These are phyloP conservation scores for Ophiostoma himal-ulmi DNA, from an alignment of 2,329 filamentous ascomycete genomes.

Conservation along the genomic window DNA sequence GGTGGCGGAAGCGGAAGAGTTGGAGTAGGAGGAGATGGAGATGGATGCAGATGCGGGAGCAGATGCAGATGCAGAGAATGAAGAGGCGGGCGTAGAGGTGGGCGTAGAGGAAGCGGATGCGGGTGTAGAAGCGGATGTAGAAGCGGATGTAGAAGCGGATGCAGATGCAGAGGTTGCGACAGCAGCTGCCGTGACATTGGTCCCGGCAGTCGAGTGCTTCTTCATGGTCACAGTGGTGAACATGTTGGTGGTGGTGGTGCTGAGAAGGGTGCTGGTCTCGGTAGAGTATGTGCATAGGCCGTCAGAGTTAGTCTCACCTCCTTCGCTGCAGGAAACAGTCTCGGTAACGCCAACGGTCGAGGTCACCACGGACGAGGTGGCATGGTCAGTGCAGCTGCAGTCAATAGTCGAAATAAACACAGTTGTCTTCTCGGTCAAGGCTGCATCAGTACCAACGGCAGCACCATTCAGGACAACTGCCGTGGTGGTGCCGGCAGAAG, in stretches of 20 bases:
- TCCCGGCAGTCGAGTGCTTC: constrained; percentile 9
- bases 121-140: not conserved
- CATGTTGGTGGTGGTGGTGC: constrained; percentile 8
- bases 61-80: constrained; percentile 10
- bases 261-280: not conserved
- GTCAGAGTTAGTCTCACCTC: constrained; percentile 25
- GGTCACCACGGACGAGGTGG: not conserved
- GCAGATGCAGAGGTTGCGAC: too few relatives aligned
- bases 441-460: not conserved
- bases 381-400: constrained; percentile 18
- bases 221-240: constrained; percentile 14
- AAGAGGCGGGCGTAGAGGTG: not conserved
- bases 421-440: constrained; percentile 11
- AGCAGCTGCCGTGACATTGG: constrained; percentile 10
- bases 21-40: constrained; percentile 11
- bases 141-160: not conserved
- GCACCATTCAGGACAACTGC: not conserved
- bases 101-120: not conserved
- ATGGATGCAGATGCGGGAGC: constrained; percentile 7
- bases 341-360: constrained; percentile 17
- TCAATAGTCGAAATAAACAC: constrained; percentile 26
- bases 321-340: constrained; percentile 22
- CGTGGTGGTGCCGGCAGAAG: constrained; percentile 2
- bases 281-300: constrained; percentile 15
- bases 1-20: constrained; percentile 7